A percentile compares a stretch with the other conserved stretches of the same genome.
Evolutionary conservation across 352 stramenopile species (phyloP).

Genomic region (Pythium coloratum): DNA sequence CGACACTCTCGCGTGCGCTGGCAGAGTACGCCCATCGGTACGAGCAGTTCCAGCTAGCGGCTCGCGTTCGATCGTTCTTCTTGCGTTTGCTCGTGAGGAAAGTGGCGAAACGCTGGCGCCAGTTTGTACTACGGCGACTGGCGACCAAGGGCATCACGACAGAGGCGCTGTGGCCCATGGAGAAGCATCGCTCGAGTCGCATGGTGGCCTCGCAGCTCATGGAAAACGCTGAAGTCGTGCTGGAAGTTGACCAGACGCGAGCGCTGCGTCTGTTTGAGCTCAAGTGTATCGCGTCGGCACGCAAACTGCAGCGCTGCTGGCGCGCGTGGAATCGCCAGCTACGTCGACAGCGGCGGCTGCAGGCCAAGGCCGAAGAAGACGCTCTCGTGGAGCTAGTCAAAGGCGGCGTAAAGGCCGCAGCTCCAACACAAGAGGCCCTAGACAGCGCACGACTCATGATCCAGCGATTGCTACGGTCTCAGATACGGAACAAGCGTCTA

Average conservation of each 20-base stretch:
- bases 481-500: background rate
- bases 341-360: background rate
- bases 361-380: slow-evolving; percentile 22
- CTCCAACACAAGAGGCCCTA: background rate
- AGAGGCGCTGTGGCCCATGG: slow-evolving; percentile 14
- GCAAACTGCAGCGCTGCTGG: slow-evolving; percentile 28
- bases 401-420: background rate
- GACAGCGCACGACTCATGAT: background rate
- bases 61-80: background rate
- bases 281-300: slow-evolving; percentile 11
- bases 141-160: slow-evolving; percentile 7
- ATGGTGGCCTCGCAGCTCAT: slow-evolving; percentile 1
- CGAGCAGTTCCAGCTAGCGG: background rate
- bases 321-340: slow-evolving; percentile 12
- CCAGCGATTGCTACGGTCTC: background rate
- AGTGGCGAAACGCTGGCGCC: slow-evolving; percentile 16
- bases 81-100: slow-evolving; percentile 11
- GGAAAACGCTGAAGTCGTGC: background rate
- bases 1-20: background rate
- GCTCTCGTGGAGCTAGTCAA: slow-evolving; percentile 16
- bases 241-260: slow-evolving; percentile 3
- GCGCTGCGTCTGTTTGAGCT: slow-evolving; percentile 23
- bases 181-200: background rate
- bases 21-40: background rate
- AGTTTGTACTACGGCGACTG: slow-evolving; percentile 6